Percentiles rank a stretch among this genome's conserved stretches.
These are phyloP conservation scores for Solanum ahanhuiri DNA, from an alignment of 257 asterid genomes.

Conservation along the genomic window DNA sequence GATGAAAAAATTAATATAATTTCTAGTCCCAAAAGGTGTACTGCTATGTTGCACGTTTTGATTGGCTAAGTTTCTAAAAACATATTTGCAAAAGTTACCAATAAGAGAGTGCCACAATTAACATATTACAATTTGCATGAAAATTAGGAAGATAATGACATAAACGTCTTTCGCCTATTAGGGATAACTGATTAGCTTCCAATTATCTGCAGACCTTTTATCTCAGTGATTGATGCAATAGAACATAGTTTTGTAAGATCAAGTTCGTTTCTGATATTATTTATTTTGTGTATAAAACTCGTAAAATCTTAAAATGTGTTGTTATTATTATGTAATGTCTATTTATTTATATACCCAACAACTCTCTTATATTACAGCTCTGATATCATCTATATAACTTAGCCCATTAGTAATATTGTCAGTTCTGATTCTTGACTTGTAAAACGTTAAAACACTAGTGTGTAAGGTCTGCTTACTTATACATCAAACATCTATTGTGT, in stretches of 20 bases:
- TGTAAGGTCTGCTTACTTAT: not conserved
- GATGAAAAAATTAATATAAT: not conserved
- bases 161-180: not conserved
- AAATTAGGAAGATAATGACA: slow-evolving; percentile 19
- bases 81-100: slow-evolving; percentile 12
- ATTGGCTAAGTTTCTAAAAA: slow-evolving; percentile 25
- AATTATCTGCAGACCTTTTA: slow-evolving; percentile 18
- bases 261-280: not conserved
- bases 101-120: slow-evolving; percentile 29
- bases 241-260: not conserved
- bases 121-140: slow-evolving; percentile 25
- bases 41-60: slow-evolving; percentile 9
- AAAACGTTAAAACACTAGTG: not conserved
- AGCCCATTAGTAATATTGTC: too few species aligned
- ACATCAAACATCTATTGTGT: fast-evolving
- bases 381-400: not conserved
- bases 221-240: not conserved
- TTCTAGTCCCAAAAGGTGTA: not conserved
- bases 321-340: too few species aligned
- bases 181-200: not conserved
- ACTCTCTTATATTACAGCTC: too few species aligned
- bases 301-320: too few species aligned
- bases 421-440: not conserved
- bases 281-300: too few species aligned
- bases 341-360: too few species aligned